Evolutionary conservation across 106 monocot genomes (phyloP).

Genomic region (Cymbidium sinense): DNA sequence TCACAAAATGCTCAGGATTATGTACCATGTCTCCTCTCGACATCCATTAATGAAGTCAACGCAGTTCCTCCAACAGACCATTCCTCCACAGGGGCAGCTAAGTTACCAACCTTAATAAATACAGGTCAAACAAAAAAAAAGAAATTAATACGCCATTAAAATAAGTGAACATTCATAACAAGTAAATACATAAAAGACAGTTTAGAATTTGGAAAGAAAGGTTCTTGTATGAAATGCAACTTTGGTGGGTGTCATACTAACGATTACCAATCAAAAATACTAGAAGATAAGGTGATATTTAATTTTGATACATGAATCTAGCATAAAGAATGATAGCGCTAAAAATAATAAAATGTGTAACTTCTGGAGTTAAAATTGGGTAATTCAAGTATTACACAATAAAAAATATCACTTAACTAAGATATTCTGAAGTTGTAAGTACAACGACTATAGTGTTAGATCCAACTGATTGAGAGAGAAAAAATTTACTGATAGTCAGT

Average conservation of each 20-base stretch:
- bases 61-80: constrained; percentile 98
- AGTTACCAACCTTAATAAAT: constrained; percentile 71
- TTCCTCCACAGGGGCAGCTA: constrained; percentile 84
- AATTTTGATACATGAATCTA: background rate
- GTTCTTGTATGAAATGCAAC: background rate
- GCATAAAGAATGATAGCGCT: background rate
- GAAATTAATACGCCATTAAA: background rate
- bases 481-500: background rate
- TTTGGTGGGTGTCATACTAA: background rate
- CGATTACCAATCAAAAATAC: background rate
- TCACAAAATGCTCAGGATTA: background rate
- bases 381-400: background rate
- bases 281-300: background rate
- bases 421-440: background rate
- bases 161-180: background rate
- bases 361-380: background rate
- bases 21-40: constrained; percentile 91
- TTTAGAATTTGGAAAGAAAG: background rate
- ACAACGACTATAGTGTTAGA: background rate
- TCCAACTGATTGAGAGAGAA: background rate
- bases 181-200: background rate
- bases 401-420: background rate
- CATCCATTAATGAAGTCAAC: constrained; percentile 93
- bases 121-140: background rate
- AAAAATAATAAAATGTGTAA: too few relatives aligned